Conservation (phyloP, 108 stramenopile genomes). For the Nitzschia sp. region DNA sequence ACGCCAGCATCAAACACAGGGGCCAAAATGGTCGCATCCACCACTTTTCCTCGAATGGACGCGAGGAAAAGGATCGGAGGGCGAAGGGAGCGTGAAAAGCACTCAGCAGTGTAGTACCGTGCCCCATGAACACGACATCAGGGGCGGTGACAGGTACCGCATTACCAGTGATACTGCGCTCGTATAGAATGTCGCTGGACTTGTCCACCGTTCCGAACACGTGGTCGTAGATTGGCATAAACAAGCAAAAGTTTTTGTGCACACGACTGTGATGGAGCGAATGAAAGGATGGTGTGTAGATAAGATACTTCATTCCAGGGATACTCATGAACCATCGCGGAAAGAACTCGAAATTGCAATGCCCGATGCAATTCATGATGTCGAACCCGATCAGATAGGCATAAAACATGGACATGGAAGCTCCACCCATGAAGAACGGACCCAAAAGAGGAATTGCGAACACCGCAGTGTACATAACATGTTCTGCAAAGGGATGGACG, state of each 20-base stretch:
- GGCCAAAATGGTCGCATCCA: conserved; percentile 15
- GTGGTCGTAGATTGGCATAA: conserved; percentile 36
- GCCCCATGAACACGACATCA: conserved; percentile 32
- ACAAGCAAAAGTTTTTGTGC: conserved; percentile 22
- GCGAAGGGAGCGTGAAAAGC: conserved; percentile 26
- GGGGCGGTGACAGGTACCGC: conserved; percentile 18
- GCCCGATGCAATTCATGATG: conserved; percentile 29
- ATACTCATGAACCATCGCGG: conserved; percentile 34
- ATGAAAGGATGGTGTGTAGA: conserved; percentile 34
- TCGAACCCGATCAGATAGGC: conserved; percentile 28
- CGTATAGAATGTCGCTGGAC: conserved; percentile 25
- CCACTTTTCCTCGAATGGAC: conserved; percentile 26
- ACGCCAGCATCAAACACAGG: conserved; percentile 7
- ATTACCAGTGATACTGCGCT: conserved; percentile 12
- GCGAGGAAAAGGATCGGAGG: conserved; percentile 22
- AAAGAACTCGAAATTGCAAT: conserved; percentile 32
- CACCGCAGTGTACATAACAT: conserved; percentile 27
- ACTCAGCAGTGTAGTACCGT: conserved; percentile 19
- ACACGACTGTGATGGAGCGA: conserved; percentile 25
- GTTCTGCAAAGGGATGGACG: conserved; percentile 28
- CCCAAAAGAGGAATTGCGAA: conserved; percentile 29
- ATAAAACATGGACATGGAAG: conserved; percentile 30
- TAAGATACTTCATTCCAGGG: conserved; percentile 32
- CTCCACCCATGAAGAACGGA: conserved; percentile 26
- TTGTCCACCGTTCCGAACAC: conserved; percentile 33